Conservation (phyloP, 1,139 yeast genomes). For the Candida pseudocylindracea region DNA sequence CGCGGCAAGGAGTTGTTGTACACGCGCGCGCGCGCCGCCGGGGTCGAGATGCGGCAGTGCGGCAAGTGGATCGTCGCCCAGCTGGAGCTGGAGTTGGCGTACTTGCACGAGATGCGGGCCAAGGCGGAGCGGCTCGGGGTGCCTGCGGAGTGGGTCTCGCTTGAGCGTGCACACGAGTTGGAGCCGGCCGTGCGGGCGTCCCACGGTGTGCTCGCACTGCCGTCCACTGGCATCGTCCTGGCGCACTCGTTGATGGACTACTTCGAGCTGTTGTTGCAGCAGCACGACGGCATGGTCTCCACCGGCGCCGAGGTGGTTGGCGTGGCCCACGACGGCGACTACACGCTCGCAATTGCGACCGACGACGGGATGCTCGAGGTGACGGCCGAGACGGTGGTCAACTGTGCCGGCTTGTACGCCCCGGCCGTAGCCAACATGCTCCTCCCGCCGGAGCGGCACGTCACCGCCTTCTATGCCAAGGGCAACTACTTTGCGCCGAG, state of each 20-base stretch:
- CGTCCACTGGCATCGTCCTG: constrained; percentile 67
- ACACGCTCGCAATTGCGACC: constrained; percentile 8
- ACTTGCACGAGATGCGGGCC: constrained; percentile 26
- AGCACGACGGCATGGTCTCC: constrained; percentile 42
- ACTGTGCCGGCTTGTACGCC: constrained; percentile 65
- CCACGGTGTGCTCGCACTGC: constrained; percentile 47
- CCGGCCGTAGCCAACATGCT: constrained; percentile 44
- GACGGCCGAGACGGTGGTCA: constrained; percentile 35
- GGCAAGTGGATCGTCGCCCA: constrained; percentile 90
- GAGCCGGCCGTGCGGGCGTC: constrained; percentile 52
- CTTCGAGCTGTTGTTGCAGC: constrained; percentile 26
- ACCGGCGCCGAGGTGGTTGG: constrained; percentile 32
- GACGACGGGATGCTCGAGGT: constrained; percentile 11
- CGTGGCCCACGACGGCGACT: constrained; percentile 11
- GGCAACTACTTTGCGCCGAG: constrained; percentile 57
- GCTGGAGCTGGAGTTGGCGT: constrained; percentile 34
- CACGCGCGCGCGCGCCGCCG: constrained; percentile 10
- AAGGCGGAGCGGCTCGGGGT: constrained; percentile 31
- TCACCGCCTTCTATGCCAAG: constrained; percentile 47
- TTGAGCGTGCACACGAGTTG: constrained; percentile 14
- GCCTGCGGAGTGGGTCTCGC: constrained; percentile 32
- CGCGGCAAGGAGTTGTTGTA: constrained; percentile 54
- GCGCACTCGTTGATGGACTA: constrained; percentile 57
- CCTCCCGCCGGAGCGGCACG: constrained; percentile 38
- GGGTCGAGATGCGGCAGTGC: constrained; percentile 33